These are phyloP conservation scores for Exophiala calicioides DNA, from an alignment of 2,329 filamentous ascomycete species.

Conservation along the genomic window DNA sequence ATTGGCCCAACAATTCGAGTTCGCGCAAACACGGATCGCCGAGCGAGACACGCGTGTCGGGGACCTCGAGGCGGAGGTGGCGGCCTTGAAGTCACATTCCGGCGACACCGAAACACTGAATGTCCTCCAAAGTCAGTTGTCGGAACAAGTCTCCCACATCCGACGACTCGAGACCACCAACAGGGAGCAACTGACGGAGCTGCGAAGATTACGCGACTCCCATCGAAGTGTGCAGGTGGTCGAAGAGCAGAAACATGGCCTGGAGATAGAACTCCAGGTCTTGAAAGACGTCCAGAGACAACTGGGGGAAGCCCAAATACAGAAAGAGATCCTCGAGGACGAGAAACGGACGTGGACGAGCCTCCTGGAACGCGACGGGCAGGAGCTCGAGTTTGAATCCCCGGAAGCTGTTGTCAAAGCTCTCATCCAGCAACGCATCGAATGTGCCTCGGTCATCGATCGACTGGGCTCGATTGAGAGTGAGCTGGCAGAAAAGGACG, in stretches of 20 bases:
- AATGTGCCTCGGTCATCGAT: constrained; percentile 76
- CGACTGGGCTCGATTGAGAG: constrained; percentile 76
- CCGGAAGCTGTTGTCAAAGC: constrained; percentile 85
- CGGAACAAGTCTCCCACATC: constrained; percentile 90
- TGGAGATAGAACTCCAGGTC: constrained; percentile 75
- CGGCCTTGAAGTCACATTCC: constrained; percentile 80
- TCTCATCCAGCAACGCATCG: constrained; percentile 77
- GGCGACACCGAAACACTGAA: constrained; percentile 82
- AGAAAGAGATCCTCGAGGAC: constrained; percentile 83
- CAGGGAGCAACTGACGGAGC: constrained; percentile 73
- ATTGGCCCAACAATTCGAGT: constrained; percentile 57
- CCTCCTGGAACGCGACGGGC: constrained; percentile 71
- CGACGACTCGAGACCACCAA: constrained; percentile 78
- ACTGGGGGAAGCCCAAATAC: constrained; percentile 74
- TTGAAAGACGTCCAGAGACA: constrained; percentile 75
- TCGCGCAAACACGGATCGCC: constrained; percentile 65
- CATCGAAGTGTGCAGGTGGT: constrained; percentile 90
- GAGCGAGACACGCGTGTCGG: constrained; percentile 72
- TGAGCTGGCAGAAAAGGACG: constrained; percentile 74
- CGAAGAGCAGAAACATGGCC: constrained; percentile 86
- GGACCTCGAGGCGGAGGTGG: constrained; percentile 76
- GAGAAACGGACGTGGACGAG: constrained; percentile 84
- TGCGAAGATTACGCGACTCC: constrained; percentile 77
- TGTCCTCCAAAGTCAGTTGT: constrained; percentile 82
- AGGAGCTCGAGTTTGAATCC: constrained; percentile 74